Percentiles rank a stretch among this genome's conserved stretches.
Conservation (phyloP, 1,284 basidiomycete genomes). For the Fistulinella staudtii region DNA sequence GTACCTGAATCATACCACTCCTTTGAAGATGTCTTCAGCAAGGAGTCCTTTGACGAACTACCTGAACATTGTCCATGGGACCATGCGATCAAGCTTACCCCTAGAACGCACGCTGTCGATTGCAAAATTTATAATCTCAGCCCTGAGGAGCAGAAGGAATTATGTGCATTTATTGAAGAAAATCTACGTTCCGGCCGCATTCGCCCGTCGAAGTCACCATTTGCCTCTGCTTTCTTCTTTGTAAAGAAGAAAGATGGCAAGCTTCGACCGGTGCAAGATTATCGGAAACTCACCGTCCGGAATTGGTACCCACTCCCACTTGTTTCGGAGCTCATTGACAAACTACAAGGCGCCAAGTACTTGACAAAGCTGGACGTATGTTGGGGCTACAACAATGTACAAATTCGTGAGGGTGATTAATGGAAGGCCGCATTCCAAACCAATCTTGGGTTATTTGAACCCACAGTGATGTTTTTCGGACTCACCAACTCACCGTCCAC, state of each 20-base stretch:
- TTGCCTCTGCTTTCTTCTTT: neutral
- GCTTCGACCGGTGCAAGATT: neutral
- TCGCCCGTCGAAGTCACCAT: neutral
- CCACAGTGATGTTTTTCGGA: conserved; percentile 32
- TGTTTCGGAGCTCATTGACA: neutral
- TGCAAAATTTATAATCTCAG: conserved; percentile 4
- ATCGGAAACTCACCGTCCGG: neutral
- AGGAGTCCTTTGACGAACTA: conserved; percentile 2
- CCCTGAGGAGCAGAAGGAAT: neutral
- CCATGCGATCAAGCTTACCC: conserved; percentile 2
- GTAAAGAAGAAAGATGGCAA: neutral
- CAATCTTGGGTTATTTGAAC: conserved; percentile 22
- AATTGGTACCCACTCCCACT: neutral
- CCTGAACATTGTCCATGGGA: conserved; percentile 1
- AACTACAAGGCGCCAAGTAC: neutral
- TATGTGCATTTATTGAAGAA: neutral
- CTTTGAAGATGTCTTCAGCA: neutral
- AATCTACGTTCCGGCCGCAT: neutral
- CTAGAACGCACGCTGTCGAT: conserved; percentile 1
- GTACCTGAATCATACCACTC: neutral
- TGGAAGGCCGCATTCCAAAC: conserved; percentile 1
- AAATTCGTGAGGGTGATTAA: neutral
- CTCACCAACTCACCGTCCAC: conserved; percentile 25
- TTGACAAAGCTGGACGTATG: neutral
- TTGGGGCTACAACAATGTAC: neutral